These are phyloP conservation scores for Hypoxylon sp. DNA, from an alignment of 2,329 filamentous ascomycete species.

Conservation along the genomic window DNA sequence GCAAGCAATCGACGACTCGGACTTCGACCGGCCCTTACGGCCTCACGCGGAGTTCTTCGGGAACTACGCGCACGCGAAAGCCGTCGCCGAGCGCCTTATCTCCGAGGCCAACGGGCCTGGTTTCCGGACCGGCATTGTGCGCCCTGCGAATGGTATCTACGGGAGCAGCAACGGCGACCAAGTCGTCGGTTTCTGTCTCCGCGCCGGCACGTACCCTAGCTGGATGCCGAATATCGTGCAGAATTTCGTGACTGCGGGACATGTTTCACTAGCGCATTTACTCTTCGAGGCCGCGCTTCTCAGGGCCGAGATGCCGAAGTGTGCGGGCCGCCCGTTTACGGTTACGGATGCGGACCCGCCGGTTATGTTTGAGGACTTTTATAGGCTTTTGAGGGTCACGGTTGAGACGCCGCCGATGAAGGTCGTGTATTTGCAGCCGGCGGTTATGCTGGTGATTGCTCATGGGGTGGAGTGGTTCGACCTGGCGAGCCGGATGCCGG, in stretches of 20 bases:
- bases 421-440: slow-evolving; percentile 53
- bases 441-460: slow-evolving; percentile 55
- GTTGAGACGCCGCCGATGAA: slow-evolving; percentile 51
- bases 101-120: slow-evolving; percentile 50
- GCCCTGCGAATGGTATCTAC: slow-evolving; percentile 67
- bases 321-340: slow-evolving; percentile 62
- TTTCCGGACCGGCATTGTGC: slow-evolving; percentile 67
- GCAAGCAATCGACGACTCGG: slow-evolving; percentile 59
- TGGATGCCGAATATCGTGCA: slow-evolving; percentile 63
- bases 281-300: slow-evolving; percentile 65
- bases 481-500: slow-evolving; percentile 47
- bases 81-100: slow-evolving; percentile 60
- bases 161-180: slow-evolving; percentile 61
- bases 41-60: slow-evolving; percentile 58
- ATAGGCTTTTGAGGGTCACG: slow-evolving; percentile 52
- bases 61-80: slow-evolving; percentile 63
- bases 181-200: slow-evolving; percentile 57
- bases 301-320: slow-evolving; percentile 51
- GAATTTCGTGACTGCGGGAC: slow-evolving; percentile 64
- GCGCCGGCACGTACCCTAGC: slow-evolving; percentile 55
- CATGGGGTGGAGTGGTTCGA: slow-evolving; percentile 57
- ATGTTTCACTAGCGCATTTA: slow-evolving; percentile 67
- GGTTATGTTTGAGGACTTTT: slow-evolving; percentile 57
- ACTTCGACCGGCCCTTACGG: slow-evolving; percentile 55
- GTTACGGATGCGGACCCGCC: slow-evolving; percentile 65